Evolutionary conservation across 2,329 filamentous ascomycete genomes (phyloP).

Genomic region (Teratosphaeria nubilosa): DNA sequence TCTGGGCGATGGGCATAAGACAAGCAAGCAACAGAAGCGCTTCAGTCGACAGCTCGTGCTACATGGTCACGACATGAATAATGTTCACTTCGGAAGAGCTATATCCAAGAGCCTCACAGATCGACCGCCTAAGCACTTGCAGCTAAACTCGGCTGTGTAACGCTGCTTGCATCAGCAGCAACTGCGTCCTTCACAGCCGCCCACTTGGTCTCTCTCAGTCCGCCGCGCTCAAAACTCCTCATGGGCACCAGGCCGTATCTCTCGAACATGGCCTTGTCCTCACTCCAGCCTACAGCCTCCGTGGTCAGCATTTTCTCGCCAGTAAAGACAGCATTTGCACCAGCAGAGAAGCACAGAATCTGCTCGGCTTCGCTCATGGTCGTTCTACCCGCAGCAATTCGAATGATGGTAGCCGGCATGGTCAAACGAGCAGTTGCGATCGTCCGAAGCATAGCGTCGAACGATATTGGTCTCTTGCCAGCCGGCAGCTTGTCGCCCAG

Average conservation of each 20-base stretch:
- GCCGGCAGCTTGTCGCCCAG: conserved; percentile 49
- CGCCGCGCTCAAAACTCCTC: conserved; percentile 34
- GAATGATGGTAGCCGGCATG: conserved; percentile 77
- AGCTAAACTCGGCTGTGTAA: background rate
- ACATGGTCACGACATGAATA: background rate
- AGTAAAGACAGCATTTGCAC: conserved; percentile 89
- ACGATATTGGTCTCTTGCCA: conserved; percentile 53
- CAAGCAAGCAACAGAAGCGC: background rate
- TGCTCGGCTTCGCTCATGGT: conserved; percentile 83
- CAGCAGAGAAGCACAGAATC: conserved; percentile 78
- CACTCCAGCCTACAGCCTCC: conserved; percentile 82
- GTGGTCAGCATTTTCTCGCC: conserved; percentile 95
- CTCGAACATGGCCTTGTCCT: conserved; percentile 74
- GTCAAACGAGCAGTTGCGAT: conserved; percentile 74
- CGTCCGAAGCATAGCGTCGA: conserved; percentile 69
- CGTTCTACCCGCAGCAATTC: conserved; percentile 74
- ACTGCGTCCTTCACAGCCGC: conserved; percentile 11
- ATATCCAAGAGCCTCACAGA: background rate
- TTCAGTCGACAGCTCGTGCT: background rate
- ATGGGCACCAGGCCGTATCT: conserved; percentile 76
- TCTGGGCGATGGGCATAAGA: too few species aligned
- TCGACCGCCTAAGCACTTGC: background rate
- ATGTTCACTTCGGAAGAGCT: background rate
- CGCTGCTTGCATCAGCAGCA: background rate
- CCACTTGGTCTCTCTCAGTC: conserved; percentile 22